Evolutionary conservation across 2,329 filamentous ascomycete genomes (phyloP).

Genomic region (Cercospora zeae-maydis): DNA sequence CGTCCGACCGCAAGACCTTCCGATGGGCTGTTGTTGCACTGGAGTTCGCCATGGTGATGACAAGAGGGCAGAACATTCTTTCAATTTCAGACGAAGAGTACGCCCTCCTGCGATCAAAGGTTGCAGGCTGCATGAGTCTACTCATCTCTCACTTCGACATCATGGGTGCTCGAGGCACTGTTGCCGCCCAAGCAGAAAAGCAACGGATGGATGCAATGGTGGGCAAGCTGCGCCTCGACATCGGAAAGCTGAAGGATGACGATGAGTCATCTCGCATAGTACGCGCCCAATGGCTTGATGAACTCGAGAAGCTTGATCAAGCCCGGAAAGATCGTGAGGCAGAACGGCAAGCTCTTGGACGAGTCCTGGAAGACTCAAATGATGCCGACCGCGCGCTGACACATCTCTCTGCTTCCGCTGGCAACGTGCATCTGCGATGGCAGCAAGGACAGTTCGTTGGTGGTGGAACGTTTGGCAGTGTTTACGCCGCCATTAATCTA

Average conservation of each 20-base stretch:
- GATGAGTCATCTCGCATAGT: conserved; percentile 77
- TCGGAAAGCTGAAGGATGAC: conserved; percentile 71
- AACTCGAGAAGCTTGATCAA: conserved; percentile 73
- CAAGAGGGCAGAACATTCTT: conserved; percentile 87
- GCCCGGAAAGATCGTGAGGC: conserved; percentile 73
- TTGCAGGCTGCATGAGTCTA: conserved; percentile 94
- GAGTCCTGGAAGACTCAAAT: conserved; percentile 89
- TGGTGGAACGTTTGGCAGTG: conserved; percentile 93
- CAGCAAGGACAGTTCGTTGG: conserved; percentile 98
- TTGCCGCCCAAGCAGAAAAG: conserved; percentile 91
- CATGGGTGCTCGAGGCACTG: conserved; percentile 89
- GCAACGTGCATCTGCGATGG: conserved; percentile 94
- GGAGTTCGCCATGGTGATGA: conserved; percentile 97
- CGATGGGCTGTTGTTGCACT: conserved; percentile 93
- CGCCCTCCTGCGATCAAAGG: conserved; percentile 74
- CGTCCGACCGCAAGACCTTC: conserved; percentile 92
- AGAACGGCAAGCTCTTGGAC: conserved; percentile 81
- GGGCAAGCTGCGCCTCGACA: conserved; percentile 71
- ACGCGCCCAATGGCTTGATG: conserved; percentile 68
- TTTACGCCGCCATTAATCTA: conserved; percentile 95
- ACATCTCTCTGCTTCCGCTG: conserved; percentile 87
- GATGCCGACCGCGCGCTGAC: conserved; percentile 94
- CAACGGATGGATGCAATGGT: conserved; percentile 78
- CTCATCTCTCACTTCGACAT: conserved; percentile 99
- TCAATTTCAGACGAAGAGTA: conserved; percentile 87